phyloP scores from a whole-genome alignment of 441 rosid genomes.

The Mallotus repandus region DNA sequence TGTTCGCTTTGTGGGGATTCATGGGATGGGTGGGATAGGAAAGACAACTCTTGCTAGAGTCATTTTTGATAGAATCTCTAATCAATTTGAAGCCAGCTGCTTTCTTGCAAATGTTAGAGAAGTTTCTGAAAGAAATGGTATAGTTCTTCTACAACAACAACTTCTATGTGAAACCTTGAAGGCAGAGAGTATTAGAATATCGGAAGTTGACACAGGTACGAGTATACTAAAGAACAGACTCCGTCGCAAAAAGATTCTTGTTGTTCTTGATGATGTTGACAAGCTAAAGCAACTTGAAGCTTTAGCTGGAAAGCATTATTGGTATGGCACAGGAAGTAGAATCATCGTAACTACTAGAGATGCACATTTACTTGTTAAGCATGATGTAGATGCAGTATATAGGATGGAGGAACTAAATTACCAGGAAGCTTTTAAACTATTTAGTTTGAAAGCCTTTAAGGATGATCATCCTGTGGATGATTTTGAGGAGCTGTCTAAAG shows the following conservation, averaged over 20 bases:
- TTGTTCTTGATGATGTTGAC: slow-evolving; percentile 12
- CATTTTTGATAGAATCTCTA: background rate
- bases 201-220: slow-evolving; percentile 9
- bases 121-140: slow-evolving; percentile 1
- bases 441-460: slow-evolving; percentile 3
- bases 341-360: slow-evolving; percentile 13
- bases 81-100: slow-evolving; percentile 18
- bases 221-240: slow-evolving; percentile 4
- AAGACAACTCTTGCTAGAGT: slow-evolving; percentile 19
- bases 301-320: background rate
- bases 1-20: slow-evolving; percentile 39
- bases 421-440: background rate
- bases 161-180: slow-evolving; percentile 13
- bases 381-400: background rate
- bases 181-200: slow-evolving; percentile 9
- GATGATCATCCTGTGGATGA: background rate
- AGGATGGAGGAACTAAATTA: background rate
- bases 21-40: slow-evolving; percentile 51
- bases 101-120: slow-evolving; percentile 18
- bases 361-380: background rate
- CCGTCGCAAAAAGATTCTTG: background rate
- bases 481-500: background rate
- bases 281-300: background rate
- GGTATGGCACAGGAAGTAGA: slow-evolving; percentile 8
- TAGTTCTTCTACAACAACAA: slow-evolving; percentile 8